Conservation (phyloP, 495 filamentous ascomycete species). For the Evernia prunastri region DNA sequence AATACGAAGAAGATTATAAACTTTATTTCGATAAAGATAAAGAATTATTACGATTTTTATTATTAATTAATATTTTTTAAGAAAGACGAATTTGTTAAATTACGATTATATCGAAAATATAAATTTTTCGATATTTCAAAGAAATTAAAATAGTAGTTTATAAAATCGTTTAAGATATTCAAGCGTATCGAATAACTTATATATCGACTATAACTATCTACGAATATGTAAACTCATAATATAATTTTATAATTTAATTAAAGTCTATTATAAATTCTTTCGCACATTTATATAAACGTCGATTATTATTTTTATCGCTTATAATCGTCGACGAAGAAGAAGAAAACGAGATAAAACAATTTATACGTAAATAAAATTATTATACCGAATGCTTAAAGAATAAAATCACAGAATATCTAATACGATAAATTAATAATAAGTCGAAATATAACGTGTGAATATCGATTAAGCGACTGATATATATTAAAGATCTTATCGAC, state of each 20-base stretch:
- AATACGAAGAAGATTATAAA: neutral
- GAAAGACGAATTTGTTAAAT: neutral
- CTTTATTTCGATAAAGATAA: no score
- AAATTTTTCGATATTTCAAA: neutral
- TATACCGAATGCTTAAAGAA: neutral
- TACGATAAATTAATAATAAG: neutral
- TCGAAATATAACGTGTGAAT: neutral
- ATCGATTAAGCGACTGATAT: neutral
- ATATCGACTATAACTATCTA: neutral
- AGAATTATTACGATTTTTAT: no score
- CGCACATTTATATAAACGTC: neutral
- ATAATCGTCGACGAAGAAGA: neutral
- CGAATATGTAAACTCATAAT: no score
- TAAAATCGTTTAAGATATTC: neutral
- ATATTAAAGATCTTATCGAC: neutral
- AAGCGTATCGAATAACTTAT: neutral
- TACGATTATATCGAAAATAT: neutral
- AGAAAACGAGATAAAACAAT: neutral
- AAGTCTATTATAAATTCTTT: neutral
- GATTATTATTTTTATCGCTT: neutral
- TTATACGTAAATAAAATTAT: neutral
- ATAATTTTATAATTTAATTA: neutral
- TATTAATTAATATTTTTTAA: neutral
- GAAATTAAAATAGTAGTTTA: neutral
- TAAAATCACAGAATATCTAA: neutral